Conservation (phyloP, 768 basidiomycete species). For the Boletellus ananas region DNA sequence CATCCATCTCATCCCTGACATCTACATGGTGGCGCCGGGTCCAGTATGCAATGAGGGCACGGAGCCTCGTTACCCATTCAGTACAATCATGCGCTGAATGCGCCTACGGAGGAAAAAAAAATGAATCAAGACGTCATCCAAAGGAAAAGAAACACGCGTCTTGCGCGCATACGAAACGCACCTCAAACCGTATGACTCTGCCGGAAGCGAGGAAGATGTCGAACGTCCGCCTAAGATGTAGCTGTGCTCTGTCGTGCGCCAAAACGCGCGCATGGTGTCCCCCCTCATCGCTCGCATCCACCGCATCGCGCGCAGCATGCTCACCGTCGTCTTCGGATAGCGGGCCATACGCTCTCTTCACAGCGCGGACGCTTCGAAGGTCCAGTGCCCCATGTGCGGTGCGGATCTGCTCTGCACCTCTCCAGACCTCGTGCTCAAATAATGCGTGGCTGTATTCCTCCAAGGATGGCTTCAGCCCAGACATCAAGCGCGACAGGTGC, state of each 20-base stretch:
- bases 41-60: conserved; percentile 75
- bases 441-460: conserved; percentile 34
- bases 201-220: conserved; percentile 72
- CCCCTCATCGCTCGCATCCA: conserved; percentile 62
- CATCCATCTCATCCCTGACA: conserved; percentile 76
- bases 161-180: conserved; percentile 31
- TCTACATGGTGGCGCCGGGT: conserved; percentile 69
- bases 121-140: not conserved
- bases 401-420: conserved; percentile 63
- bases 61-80: conserved; percentile 84
- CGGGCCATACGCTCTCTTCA: conserved; percentile 50
- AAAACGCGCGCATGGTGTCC: conserved; percentile 52
- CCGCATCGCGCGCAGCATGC: conserved; percentile 24
- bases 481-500: conserved; percentile 30
- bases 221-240: conserved; percentile 67
- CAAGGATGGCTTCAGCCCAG: conserved; percentile 25
- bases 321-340: conserved; percentile 28
- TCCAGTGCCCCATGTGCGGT: conserved; percentile 68
- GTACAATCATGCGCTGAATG: conserved; percentile 60
- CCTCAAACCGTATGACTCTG: conserved; percentile 73
- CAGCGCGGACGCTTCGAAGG: conserved; percentile 59
- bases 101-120: conserved; percentile 40
- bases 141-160: not conserved
- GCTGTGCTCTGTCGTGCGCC: conserved; percentile 38
- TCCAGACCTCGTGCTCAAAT: conserved; percentile 50